A percentile compares a stretch with the other conserved stretches of the same genome.
phyloP scores from a whole-genome alignment of 2,329 filamentous ascomycete genomes.

The Arthrobotrys conoides region DNA sequence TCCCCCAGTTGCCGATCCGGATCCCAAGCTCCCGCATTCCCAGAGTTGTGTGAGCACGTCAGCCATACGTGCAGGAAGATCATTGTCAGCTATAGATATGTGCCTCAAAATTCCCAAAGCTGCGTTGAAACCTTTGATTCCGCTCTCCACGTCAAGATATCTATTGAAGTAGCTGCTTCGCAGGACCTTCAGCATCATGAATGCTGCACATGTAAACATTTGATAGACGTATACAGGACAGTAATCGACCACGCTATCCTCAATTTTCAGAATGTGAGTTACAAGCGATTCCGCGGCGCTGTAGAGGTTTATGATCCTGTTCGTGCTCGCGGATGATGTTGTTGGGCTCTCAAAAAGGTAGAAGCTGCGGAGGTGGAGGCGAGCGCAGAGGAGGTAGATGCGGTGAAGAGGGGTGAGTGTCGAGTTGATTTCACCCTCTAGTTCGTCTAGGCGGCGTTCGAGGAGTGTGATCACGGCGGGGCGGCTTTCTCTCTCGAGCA shows the following conservation, averaged over 20 bases:
- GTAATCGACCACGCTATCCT: constrained; percentile 75
- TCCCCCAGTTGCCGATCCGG: constrained; percentile 64
- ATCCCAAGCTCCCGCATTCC: constrained; percentile 77
- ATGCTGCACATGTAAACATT: constrained; percentile 85
- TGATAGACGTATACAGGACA: constrained; percentile 84
- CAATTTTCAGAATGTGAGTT: constrained; percentile 72
- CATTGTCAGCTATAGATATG: constrained; percentile 82
- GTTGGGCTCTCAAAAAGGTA: constrained; percentile 85
- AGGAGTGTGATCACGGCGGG: constrained; percentile 78
- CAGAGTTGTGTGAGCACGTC: constrained; percentile 91
- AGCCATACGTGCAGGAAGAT: constrained; percentile 82
- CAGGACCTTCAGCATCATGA: constrained; percentile 80
- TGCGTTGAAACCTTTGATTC: constrained; percentile 78
- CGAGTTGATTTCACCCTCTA: constrained; percentile 72
- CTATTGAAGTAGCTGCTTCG: constrained; percentile 82
- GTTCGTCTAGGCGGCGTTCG: constrained; percentile 75
- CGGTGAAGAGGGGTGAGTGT: constrained; percentile 73
- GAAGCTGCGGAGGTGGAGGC: constrained; percentile 81
- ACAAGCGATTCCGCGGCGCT: constrained; percentile 79
- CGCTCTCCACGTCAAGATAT: constrained; percentile 78
- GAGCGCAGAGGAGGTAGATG: constrained; percentile 80
- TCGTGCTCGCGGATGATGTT: constrained; percentile 74
- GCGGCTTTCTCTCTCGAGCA: constrained; percentile 77
- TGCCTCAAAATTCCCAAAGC: constrained; percentile 79
- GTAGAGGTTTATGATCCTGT: constrained; percentile 81